Percentiles rank a stretch among this genome's conserved stretches.
Conservation (phyloP, 129 eudicot genomes). For the Pulicaria dysenterica region DNA sequence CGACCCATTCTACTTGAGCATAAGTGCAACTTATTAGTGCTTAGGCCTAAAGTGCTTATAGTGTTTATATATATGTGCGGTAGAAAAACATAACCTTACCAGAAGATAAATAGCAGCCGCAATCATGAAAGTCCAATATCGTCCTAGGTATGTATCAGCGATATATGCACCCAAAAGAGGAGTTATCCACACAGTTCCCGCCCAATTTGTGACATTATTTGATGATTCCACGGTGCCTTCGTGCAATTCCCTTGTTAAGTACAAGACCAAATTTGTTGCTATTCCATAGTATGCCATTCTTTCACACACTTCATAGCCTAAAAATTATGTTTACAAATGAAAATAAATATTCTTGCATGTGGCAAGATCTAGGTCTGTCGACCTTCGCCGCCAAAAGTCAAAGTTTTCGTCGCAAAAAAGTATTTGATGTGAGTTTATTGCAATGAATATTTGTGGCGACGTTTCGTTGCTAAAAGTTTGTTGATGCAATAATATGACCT, state of each 20-base stretch:
- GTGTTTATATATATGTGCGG: neutral
- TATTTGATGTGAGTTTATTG: no score
- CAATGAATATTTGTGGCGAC: no score
- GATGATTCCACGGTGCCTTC: conserved; percentile 72
- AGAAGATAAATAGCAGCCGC: conserved; percentile 48
- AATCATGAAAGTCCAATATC: conserved; percentile 72
- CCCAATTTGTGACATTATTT: conserved; percentile 77
- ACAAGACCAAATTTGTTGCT: conserved; percentile 60
- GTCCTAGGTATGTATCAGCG: conserved; percentile 62
- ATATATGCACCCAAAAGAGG: conserved; percentile 76
- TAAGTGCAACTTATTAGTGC: neutral
- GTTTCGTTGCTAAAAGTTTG: no score
- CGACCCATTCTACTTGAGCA: neutral
- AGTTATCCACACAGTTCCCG: conserved; percentile 66
- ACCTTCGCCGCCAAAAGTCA: no score
- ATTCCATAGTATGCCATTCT: conserved; percentile 73
- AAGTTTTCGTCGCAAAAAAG: no score
- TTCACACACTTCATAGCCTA: conserved; percentile 74
- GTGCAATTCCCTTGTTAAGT: conserved; percentile 52
- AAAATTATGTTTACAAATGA: neutral
- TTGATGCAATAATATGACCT: no score
- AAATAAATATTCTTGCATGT: no score
- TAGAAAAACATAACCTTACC: conserved; percentile 24
- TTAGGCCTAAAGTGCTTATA: neutral
- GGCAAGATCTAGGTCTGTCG: no score